phyloP scores from a whole-genome alignment of 371 early-diverging fungal species.

The Rhizopus arrhizus region DNA sequence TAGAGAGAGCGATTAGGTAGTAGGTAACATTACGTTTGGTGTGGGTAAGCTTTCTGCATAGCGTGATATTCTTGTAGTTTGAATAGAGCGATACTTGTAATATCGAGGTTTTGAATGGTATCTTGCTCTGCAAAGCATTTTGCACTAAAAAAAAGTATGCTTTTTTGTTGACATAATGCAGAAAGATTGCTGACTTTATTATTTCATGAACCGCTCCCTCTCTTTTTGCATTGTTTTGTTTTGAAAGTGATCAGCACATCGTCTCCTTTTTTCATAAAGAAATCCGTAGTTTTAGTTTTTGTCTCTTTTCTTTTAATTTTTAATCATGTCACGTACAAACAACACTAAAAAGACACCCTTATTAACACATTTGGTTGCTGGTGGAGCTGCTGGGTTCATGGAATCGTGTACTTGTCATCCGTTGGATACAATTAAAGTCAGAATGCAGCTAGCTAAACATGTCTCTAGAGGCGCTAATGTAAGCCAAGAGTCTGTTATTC shows the following conservation, averaged over 20 bases:
- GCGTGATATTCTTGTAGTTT: not conserved
- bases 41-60: not conserved
- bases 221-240: not conserved
- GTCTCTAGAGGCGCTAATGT: conserved; percentile 44
- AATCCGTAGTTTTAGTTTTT: conserved; percentile 5
- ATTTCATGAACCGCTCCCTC: not conserved
- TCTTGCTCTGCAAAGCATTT: not conserved
- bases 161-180: not conserved
- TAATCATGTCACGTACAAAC: conserved; percentile 42
- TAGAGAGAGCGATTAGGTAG: not conserved
- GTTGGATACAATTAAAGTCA: conserved; percentile 96
- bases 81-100: conserved; percentile 1
- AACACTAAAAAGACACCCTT: conserved; percentile 48
- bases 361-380: conserved; percentile 80
- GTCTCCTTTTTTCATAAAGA: not conserved
- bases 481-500: conserved; percentile 19
- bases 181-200: not conserved
- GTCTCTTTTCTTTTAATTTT: conserved; percentile 17
- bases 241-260: too few species aligned
- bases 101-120: not conserved
- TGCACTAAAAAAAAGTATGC: not conserved
- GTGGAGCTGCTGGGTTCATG: conserved; percentile 92
- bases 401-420: conserved; percentile 96
- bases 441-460: conserved; percentile 82
- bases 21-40: not conserved